Conservation (phyloP, 169 alveolate species). For the Toxoplasma gondii region DNA sequence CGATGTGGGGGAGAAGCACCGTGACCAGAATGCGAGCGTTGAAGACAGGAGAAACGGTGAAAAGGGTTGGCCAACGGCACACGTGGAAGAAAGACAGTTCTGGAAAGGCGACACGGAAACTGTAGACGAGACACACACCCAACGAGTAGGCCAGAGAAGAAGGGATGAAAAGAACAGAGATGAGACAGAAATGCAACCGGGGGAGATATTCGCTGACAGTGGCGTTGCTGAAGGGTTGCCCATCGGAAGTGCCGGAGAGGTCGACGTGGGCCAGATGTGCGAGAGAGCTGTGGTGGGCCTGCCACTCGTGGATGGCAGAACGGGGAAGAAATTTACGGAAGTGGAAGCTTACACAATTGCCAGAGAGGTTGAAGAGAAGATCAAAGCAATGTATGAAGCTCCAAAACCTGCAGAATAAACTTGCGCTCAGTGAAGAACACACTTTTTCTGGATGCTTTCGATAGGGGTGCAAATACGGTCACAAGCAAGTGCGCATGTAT, state of each 20-base stretch:
- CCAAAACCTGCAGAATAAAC: too few relatives aligned
- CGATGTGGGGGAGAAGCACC: background rate
- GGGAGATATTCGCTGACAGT: background rate
- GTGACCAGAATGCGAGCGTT: background rate
- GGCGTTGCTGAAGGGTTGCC: background rate
- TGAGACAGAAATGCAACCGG: background rate
- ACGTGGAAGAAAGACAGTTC: background rate
- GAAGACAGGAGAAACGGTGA: background rate
- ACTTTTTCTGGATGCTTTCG: too few relatives aligned
- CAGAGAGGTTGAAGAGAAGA: background rate
- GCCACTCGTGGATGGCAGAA: background rate
- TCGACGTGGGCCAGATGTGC: background rate
- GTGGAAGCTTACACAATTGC: background rate
- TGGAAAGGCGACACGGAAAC: background rate
- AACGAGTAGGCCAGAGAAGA: background rate
- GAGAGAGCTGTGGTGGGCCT: background rate
- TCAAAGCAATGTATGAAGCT: background rate
- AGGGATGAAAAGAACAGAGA: background rate
- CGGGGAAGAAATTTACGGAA: slow-evolving; percentile 1
- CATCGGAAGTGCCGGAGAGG: background rate
- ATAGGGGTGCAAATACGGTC: too few relatives aligned
- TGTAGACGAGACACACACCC: background rate
- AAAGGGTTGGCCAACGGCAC: background rate
- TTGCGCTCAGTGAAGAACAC: too few relatives aligned
- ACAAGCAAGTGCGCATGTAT: too few relatives aligned